Conservation (phyloP, 2,329 filamentous ascomycete species). For the Coleophoma eucalyptorum region DNA sequence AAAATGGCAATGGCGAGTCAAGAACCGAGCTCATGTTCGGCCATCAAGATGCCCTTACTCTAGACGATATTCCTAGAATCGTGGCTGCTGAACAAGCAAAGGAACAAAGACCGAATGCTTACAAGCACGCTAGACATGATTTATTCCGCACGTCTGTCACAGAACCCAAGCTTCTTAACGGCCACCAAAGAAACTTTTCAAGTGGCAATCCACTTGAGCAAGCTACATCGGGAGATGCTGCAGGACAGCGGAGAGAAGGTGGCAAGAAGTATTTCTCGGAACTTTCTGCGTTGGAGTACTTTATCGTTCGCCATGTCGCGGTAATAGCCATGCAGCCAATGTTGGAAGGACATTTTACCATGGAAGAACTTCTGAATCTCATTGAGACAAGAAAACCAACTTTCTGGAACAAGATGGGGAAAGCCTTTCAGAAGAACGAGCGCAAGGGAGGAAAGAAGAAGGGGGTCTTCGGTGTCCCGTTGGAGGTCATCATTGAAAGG, state of each 20-base stretch:
- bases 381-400: conserved; percentile 93
- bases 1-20: conserved; percentile 63
- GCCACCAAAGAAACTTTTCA: conserved; percentile 66
- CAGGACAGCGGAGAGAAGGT: conserved; percentile 36
- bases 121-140: conserved; percentile 70
- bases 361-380: conserved; percentile 86
- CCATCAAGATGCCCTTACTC: conserved; percentile 83
- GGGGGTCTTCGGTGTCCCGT: conserved; percentile 84
- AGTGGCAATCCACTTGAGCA: conserved; percentile 48
- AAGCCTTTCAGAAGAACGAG: conserved; percentile 87
- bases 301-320: conserved; percentile 92
- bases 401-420: conserved; percentile 98
- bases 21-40: conserved; percentile 82
- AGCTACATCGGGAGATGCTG: conserved; percentile 41
- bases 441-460: conserved; percentile 81
- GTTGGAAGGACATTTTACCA: conserved; percentile 83
- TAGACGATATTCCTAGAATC: conserved; percentile 95
- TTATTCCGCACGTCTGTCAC: conserved; percentile 52
- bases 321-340: conserved; percentile 94
- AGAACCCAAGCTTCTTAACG: conserved; percentile 64
- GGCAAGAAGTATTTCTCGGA: conserved; percentile 91
- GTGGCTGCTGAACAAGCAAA: conserved; percentile 93
- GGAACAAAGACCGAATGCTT: conserved; percentile 80
- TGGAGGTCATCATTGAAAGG: conserved; percentile 86
- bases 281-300: conserved; percentile 90